Conservation (phyloP, 2,329 filamentous ascomycete genomes). For the Colletotrichum caudatum region DNA sequence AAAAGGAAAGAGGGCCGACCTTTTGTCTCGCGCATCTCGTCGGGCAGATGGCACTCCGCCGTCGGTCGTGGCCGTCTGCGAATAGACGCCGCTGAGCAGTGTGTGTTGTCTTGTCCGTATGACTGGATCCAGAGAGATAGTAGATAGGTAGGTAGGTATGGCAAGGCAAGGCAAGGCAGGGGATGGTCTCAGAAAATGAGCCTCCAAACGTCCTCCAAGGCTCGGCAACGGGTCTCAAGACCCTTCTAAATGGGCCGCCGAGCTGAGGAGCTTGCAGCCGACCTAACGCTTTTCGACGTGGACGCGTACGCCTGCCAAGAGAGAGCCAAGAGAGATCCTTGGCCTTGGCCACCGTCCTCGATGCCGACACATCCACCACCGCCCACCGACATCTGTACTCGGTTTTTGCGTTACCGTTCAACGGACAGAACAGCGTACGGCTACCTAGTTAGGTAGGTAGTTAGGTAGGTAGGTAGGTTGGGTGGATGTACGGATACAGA, state of each 20-base stretch:
- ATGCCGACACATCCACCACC: constrained; percentile 37
- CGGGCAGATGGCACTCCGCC: neutral
- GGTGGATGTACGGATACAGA: neutral
- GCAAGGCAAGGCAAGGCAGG: neutral
- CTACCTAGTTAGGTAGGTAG: neutral
- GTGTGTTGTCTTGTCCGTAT: constrained; percentile 1
- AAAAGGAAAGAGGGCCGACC: constrained; percentile 1
- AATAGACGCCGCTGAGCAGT: neutral
- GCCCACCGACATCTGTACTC: neutral
- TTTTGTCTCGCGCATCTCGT: constrained; percentile 3
- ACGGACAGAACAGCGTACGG: neutral
- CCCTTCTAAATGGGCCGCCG: constrained; percentile 24
- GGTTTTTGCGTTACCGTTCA: neutral
- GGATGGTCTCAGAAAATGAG: constrained; percentile 13
- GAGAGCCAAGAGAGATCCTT: constrained; percentile 38
- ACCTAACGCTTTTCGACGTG: constrained; percentile 43
- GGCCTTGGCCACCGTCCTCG: constrained; percentile 20
- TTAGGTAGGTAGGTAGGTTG: too few species aligned
- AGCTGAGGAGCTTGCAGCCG: constrained; percentile 39
- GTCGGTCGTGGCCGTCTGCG: neutral
- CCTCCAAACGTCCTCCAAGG: constrained; percentile 19
- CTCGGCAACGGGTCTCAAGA: constrained; percentile 37
- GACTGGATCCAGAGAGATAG: constrained; percentile 3
- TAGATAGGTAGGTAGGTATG: too few species aligned
- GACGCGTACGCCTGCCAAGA: constrained; percentile 43